A percentile compares a stretch with the other conserved stretches of the same genome.
These are phyloP conservation scores for Canavalia gladiata DNA, from an alignment of 306 rosid genomes.

Conservation along the genomic window DNA sequence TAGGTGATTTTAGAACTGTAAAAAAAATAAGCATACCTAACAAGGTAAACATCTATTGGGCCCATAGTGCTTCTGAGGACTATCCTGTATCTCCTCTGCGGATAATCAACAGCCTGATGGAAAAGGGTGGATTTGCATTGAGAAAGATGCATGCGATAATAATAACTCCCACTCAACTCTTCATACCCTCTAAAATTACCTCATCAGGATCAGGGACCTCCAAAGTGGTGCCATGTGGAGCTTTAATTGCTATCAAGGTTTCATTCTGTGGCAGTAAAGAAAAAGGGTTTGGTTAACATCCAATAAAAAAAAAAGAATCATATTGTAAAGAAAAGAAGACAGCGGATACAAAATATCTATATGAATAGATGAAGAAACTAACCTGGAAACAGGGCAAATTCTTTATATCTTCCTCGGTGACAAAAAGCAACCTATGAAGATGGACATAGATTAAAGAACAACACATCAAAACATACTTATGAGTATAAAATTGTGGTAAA, in stretches of 20 bases:
- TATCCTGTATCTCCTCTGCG: conserved; percentile 93
- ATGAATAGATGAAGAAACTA: conserved; percentile 38
- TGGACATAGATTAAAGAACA: conserved; percentile 34
- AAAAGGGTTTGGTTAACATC: conserved; percentile 30
- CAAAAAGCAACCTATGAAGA: conserved; percentile 81
- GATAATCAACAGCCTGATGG: conserved; percentile 90
- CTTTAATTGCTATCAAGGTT: conserved; percentile 96
- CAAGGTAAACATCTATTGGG: conserved; percentile 96
- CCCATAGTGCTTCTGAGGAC: conserved; percentile 99
- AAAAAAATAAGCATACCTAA: conserved; percentile 69
- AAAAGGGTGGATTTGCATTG: conserved; percentile 47
- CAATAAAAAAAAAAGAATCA: background rate
- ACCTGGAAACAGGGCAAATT: conserved; percentile 93
- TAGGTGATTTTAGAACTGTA: conserved; percentile 28
- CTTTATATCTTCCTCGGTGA: conserved; percentile 97
- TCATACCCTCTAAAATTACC: conserved; percentile 61
- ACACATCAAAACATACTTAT: conserved; percentile 34
- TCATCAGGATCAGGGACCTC: conserved; percentile 99
- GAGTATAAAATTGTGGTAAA: conserved; percentile 4
- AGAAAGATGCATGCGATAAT: conserved; percentile 43
- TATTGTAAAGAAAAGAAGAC: conserved; percentile 24
- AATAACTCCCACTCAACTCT: conserved; percentile 9
- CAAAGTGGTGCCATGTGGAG: conserved; percentile 97
- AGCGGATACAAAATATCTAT: conserved; percentile 1
- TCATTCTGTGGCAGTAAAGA: conserved; percentile 75